These are phyloP conservation scores for Withania somnifera DNA, from an alignment of 305 asterid species.

Conservation along the genomic window DNA sequence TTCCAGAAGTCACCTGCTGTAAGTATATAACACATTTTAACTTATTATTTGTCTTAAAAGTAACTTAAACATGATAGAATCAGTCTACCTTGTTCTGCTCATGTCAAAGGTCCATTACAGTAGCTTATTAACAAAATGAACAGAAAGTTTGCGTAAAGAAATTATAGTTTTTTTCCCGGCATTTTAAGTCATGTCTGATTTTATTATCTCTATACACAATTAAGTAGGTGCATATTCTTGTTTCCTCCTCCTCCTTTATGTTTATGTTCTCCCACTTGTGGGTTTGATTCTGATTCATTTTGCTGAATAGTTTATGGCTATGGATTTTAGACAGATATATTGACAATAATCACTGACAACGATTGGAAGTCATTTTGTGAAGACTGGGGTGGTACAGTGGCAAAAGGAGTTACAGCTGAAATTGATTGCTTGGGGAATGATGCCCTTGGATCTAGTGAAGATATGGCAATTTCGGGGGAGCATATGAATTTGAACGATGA, in stretches of 20 bases:
- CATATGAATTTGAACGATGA: slow-evolving; percentile 26
- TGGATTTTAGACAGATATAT: slow-evolving; percentile 47
- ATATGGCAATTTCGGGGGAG: slow-evolving; percentile 36
- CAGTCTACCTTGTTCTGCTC: not conserved
- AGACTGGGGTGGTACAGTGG: slow-evolving; percentile 67
- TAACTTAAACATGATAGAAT: not conserved
- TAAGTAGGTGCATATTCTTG: not conserved
- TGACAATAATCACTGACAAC: slow-evolving; percentile 51
- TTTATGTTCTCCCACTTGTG: not conserved
- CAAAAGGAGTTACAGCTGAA: slow-evolving; percentile 50
- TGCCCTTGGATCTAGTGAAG: slow-evolving; percentile 27
- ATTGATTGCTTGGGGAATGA: slow-evolving; percentile 37
- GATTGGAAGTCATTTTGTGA: slow-evolving; percentile 82
- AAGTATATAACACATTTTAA: slow-evolving; percentile 26
- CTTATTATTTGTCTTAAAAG: not conserved
- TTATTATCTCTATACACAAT: not conserved
- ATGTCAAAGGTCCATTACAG: not conserved
- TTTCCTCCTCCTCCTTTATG: not conserved
- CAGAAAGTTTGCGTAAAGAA: not conserved
- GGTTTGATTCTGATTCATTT: slow-evolving; percentile 9
- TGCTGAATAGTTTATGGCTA: not conserved
- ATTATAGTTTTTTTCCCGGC: not conserved
- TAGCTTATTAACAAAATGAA: not conserved
- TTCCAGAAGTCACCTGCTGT: slow-evolving; percentile 62
- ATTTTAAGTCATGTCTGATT: not conserved